phyloP scores from a whole-genome alignment of 1,284 basidiomycete genomes.

The Tremellales sp. region DNA sequence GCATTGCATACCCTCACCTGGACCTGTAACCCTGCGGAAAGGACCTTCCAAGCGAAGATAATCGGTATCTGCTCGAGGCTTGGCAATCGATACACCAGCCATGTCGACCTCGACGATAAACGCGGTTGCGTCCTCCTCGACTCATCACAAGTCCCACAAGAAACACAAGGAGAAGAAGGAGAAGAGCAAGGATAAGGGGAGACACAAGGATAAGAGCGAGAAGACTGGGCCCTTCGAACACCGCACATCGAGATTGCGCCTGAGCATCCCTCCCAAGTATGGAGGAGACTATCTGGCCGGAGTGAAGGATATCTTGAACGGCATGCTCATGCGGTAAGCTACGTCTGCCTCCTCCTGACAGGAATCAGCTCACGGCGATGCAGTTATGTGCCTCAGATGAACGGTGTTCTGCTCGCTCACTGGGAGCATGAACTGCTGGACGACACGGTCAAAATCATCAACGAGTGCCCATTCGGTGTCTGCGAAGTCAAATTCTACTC shows the following conservation, averaged over 20 bases:
- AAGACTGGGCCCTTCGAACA: constrained; percentile 60
- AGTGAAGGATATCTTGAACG: constrained; percentile 81
- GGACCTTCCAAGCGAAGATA: no score
- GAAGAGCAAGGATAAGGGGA: constrained; percentile 8
- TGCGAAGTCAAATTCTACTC: constrained; percentile 74
- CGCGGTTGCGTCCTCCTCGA: neutral
- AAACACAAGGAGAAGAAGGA: constrained; percentile 1
- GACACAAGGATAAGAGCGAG: constrained; percentile 9
- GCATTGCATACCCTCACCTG: no score
- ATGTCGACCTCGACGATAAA: neutral
- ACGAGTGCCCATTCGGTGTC: constrained; percentile 81
- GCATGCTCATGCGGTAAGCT: constrained; percentile 85
- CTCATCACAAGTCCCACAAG: neutral
- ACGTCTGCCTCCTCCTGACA: neutral
- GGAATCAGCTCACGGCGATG: constrained; percentile 1
- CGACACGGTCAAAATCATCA: constrained; percentile 65
- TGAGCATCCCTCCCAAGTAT: constrained; percentile 81
- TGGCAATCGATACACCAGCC: no score
- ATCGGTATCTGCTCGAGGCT: no score
- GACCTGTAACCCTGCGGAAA: no score
- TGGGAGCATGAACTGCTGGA: constrained; percentile 69
- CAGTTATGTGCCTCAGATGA: constrained; percentile 83
- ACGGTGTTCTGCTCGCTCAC: constrained; percentile 84
- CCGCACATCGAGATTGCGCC: constrained; percentile 61
- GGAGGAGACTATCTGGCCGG: constrained; percentile 65